Evolutionary conservation across 768 basidiomycete genomes (phyloP), one percentile per base, ranked within the genome.

Genomic region (Phallus indusiatus): DNA sequence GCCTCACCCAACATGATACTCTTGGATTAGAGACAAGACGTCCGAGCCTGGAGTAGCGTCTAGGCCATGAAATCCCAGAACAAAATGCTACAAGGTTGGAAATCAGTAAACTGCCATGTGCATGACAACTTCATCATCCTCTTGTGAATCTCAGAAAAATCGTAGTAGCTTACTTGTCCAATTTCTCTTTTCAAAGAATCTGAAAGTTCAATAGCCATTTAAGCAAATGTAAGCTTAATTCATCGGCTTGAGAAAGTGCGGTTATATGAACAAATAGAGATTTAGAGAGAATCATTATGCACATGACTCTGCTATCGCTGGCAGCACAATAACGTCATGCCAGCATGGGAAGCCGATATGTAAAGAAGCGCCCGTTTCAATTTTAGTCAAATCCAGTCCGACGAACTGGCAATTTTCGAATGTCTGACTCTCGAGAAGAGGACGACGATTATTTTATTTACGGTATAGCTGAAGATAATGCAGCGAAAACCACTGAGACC

Each of bases 21-120:
- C 79, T 36, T 69, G 70, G 53, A 87, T 84, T 56, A 87, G 78
- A 0, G 71, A 75, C 63, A 72, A 76, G 61, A 81, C 77, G 59
- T 85, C 74, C 24, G 78, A 71, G 59, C 85, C 74, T 28, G 78
- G 72, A 61, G 71, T 79, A 35, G 78, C 69, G 54, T 78, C 71
- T 37, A 77, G 69, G 2, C 84, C 84, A 65, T 83, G 81, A 67
- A 86, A 87, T 17, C 86, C 86, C 61, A 85, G 73, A 14, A 88
- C 81, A 64, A 88, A 86, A 66, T 86, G 85, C 84, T 86, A 42
- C 42, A 42, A 42, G 61, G n/a, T n/a, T n/a, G n/a, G n/a, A n/a
- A 48, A 24, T 20, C 51, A 21, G 37, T 20, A 12, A 28, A 52
- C 2, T 24, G 22, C 22, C 12, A 5, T n/a, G 11, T 18, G 22